Evolutionary conservation across 768 basidiomycete species (phyloP).

Genomic region (Xanthoconium purpureum): DNA sequence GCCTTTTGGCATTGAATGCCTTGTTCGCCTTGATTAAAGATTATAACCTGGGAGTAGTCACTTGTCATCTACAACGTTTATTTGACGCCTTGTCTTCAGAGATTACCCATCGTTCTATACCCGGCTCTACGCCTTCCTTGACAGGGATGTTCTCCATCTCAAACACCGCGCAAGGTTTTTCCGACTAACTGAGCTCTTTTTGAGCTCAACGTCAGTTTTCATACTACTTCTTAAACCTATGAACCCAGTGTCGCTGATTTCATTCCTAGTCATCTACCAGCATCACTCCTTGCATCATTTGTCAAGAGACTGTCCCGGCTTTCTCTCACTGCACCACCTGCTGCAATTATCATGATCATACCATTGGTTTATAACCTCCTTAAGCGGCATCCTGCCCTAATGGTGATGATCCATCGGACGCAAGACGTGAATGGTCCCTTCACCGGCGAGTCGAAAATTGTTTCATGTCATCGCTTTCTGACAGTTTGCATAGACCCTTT

Average conservation of each 20-base stretch:
- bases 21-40: constrained; percentile 88
- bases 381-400: constrained; percentile 86
- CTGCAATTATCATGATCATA: constrained; percentile 85
- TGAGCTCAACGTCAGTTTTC: constrained; percentile 79
- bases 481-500: constrained; percentile 60
- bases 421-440: constrained; percentile 35
- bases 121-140: constrained; percentile 84
- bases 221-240: not conserved
- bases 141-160: constrained; percentile 83
- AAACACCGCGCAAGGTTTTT: constrained; percentile 96
- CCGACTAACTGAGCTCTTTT: constrained; percentile 84
- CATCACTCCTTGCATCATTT: constrained; percentile 90
- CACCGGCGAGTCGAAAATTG: constrained; percentile 30
- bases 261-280: constrained; percentile 75
- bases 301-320: constrained; percentile 87
- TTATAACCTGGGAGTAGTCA: constrained; percentile 77
- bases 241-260: not conserved
- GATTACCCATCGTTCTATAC: constrained; percentile 97
- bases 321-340: constrained; percentile 81
- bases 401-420: constrained; percentile 86
- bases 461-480: not conserved
- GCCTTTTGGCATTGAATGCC: constrained; percentile 86
- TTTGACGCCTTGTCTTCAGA: constrained; percentile 39
- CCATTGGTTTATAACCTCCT: constrained; percentile 94
- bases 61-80: not conserved